These are phyloP conservation scores for Podospora fimiseda DNA, from an alignment of 495 filamentous ascomycete genomes.

Conservation along the genomic window DNA sequence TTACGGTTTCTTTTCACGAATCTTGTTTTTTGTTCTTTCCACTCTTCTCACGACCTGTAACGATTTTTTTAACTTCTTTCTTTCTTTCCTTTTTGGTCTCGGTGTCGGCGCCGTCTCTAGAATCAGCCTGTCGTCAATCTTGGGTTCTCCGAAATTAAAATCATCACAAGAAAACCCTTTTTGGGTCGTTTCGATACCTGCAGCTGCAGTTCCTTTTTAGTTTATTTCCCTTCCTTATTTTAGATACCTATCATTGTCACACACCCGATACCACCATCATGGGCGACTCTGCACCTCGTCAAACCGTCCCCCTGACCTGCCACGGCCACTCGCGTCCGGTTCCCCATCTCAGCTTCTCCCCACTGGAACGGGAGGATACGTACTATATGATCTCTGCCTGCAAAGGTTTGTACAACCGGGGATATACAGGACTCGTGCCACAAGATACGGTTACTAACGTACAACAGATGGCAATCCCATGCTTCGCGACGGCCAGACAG, in stretches of 20 bases:
- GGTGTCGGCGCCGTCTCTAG: conserved; percentile 1
- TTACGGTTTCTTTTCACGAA: background rate
- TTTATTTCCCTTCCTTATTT: background rate
- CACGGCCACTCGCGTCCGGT: conserved; percentile 96
- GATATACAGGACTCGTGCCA: background rate
- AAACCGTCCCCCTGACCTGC: conserved; percentile 83
- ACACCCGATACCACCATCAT: conserved; percentile 23
- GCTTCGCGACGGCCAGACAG: conserved; percentile 93
- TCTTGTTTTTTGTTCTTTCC: conserved; percentile 5
- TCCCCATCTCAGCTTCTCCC: conserved; percentile 90
- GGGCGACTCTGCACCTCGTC: conserved; percentile 43
- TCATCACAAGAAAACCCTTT: too few species aligned
- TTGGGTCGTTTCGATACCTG: background rate
- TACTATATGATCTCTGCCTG: conserved; percentile 98
- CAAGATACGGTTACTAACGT: conserved; percentile 8
- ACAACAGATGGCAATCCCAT: conserved; percentile 99
- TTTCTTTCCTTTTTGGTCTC: conserved; percentile 6
- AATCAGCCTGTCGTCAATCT: background rate
- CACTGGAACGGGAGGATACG: conserved; percentile 69
- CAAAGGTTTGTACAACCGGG: conserved; percentile 59
- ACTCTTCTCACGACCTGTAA: conserved; percentile 25
- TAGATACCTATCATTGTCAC: background rate
- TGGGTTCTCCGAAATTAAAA: background rate
- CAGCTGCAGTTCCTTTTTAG: background rate
- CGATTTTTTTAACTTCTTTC: conserved; percentile 18